Conservation (phyloP, 805 yeast species). For the Kluyveromyces lactis region DNA sequence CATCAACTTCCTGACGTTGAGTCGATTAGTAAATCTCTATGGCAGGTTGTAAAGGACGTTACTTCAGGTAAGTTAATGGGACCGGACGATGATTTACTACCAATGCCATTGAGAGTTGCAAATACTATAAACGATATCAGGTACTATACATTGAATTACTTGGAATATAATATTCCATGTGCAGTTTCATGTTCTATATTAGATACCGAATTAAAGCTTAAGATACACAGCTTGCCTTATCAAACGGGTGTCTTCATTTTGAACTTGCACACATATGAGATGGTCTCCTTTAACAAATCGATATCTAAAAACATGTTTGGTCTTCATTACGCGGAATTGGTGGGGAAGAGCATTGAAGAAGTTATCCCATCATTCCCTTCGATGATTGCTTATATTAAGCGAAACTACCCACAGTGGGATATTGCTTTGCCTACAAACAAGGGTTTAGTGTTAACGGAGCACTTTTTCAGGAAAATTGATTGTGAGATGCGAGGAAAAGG, state of each 20-base stretch:
- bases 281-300: slow-evolving; percentile 72
- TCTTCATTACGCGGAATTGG: slow-evolving; percentile 36
- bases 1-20: slow-evolving; percentile 18
- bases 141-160: slow-evolving; percentile 51
- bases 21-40: slow-evolving; percentile 22
- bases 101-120: slow-evolving; percentile 32
- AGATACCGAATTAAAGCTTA: slow-evolving; percentile 42
- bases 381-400: slow-evolving; percentile 25
- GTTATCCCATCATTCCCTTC: slow-evolving; percentile 57
- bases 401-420: slow-evolving; percentile 33
- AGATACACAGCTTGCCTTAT: slow-evolving; percentile 72
- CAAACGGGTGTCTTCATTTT: slow-evolving; percentile 80
- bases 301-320: slow-evolving; percentile 77
- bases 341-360: slow-evolving; percentile 41
- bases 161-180: slow-evolving; percentile 52
- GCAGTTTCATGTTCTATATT: slow-evolving; percentile 59
- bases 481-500: slow-evolving; percentile 38
- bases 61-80: slow-evolving; percentile 16
- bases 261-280: slow-evolving; percentile 38
- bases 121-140: slow-evolving; percentile 46
- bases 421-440: slow-evolving; percentile 31
- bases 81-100: slow-evolving; percentile 24
- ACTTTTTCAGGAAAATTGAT: slow-evolving; percentile 67
- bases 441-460: slow-evolving; percentile 86
- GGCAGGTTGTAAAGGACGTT: slow-evolving; percentile 22